Evolutionary conservation across 1,139 yeast genomes (phyloP).

Genomic region (Yamadazyma dushanensis): DNA sequence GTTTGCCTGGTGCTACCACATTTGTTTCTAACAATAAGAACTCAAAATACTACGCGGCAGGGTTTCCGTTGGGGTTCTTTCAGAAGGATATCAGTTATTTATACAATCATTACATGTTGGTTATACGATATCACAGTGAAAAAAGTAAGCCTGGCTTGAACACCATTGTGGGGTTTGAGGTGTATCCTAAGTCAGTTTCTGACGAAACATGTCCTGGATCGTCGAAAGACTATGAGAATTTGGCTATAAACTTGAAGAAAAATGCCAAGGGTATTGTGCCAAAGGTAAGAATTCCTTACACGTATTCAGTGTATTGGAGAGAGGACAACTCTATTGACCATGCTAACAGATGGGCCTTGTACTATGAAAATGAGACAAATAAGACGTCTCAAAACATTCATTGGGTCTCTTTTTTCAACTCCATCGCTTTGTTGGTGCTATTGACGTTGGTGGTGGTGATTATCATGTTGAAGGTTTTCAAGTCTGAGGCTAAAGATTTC

Average conservation of each 20-base stretch:
- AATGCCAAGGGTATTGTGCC: conserved; percentile 20
- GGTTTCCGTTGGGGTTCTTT: conserved; percentile 80
- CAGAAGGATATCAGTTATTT: conserved; percentile 57
- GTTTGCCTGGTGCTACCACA: conserved; percentile 87
- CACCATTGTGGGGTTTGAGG: conserved; percentile 87
- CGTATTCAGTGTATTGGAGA: conserved; percentile 88
- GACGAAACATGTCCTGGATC: conserved; percentile 72
- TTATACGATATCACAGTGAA: conserved; percentile 70
- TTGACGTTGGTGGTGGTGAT: conserved; percentile 65
- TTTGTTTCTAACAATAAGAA: conserved; percentile 62
- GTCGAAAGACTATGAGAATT: conserved; percentile 55
- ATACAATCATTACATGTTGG: conserved; percentile 80
- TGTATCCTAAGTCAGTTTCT: conserved; percentile 79
- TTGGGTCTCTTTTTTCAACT: conserved; percentile 70
- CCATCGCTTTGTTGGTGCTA: conserved; percentile 58
- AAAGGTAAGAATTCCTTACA: conserved; percentile 57
- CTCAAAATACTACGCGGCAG: conserved; percentile 76
- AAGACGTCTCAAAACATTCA: conserved; percentile 51
- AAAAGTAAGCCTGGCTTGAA: conserved; percentile 33
- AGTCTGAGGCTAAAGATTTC: conserved; percentile 9
- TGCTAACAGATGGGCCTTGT: conserved; percentile 74
- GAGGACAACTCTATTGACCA: conserved; percentile 72
- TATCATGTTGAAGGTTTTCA: conserved; percentile 55
- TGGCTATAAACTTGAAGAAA: conserved; percentile 36
- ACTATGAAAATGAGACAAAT: conserved; percentile 56